Percentiles rank a stretch among this genome's conserved stretches.
These are phyloP conservation scores for Neonectria neomacrospora DNA, from an alignment of 2,329 filamentous ascomycete genomes.

Conservation along the genomic window DNA sequence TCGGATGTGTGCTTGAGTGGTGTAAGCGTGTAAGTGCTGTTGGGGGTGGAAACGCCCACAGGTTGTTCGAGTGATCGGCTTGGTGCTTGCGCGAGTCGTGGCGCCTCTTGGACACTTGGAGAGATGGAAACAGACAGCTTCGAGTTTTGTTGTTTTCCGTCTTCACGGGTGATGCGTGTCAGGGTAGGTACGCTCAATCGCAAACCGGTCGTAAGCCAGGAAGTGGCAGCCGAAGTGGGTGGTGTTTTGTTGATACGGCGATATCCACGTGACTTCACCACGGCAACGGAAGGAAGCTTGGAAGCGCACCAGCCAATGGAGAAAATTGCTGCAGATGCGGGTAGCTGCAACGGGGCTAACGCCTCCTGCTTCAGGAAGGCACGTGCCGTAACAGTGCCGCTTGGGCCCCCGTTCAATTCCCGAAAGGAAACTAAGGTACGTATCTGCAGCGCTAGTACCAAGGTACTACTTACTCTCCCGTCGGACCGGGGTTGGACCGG, in stretches of 20 bases:
- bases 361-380: not conserved
- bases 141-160: slow-evolving; percentile 6
- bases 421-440: slow-evolving; percentile 4
- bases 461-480: no score
- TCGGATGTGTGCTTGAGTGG: slow-evolving; percentile 6
- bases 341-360: slow-evolving; percentile 15
- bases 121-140: not conserved
- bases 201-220: not conserved
- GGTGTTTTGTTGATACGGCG: slow-evolving; percentile 42
- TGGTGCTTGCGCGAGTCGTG: slow-evolving; percentile 1
- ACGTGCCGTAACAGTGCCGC: not conserved
- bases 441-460: slow-evolving; percentile 13
- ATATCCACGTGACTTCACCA: slow-evolving; percentile 49
- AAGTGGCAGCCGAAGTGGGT: slow-evolving; percentile 16
- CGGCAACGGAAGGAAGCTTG: slow-evolving; percentile 43
- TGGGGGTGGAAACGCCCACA: not conserved
- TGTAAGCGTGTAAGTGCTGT: slow-evolving; percentile 22
- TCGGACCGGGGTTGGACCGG: not conserved
- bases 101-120: not conserved
- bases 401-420: not conserved
- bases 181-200: not conserved
- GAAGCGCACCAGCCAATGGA: not conserved
- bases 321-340: slow-evolving; percentile 13
- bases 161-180: slow-evolving; percentile 7
- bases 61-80: slow-evolving; percentile 8